A percentile compares a stretch with the other conserved stretches of the same genome.
Conservation (phyloP, 345 rosid genomes). For the Durio zibethinus region DNA sequence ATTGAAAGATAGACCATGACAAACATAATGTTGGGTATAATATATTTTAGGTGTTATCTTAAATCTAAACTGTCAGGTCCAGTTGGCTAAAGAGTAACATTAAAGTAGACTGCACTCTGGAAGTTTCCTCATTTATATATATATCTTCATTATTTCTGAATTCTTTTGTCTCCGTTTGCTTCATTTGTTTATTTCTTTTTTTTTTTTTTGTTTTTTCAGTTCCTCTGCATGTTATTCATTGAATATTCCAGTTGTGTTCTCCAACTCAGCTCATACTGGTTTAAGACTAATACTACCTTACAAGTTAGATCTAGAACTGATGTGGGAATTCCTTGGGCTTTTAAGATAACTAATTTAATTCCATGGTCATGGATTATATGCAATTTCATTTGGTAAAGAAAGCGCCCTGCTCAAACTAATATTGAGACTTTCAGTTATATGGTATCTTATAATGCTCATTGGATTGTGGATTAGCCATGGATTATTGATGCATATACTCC, state of each 20-base stretch:
- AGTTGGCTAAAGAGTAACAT: not conserved
- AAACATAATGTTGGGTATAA: not conserved
- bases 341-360: not conserved
- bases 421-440: not conserved
- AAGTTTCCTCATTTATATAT: conserved; percentile 4
- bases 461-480: not conserved
- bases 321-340: not conserved
- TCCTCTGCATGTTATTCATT: not conserved
- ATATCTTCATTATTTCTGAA: not conserved
- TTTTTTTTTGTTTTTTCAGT: not conserved
- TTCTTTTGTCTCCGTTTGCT: not conserved
- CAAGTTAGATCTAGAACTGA: not conserved
- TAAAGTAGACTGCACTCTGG: not conserved
- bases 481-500: not conserved
- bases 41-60: not conserved
- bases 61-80: conserved; percentile 3
- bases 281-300: not conserved
- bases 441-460: not conserved
- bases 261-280: not conserved
- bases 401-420: not conserved
- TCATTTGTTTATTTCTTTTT: not conserved
- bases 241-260: not conserved
- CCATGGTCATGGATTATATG: not conserved
- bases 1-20: not conserved
- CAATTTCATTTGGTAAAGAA: not conserved